These are phyloP conservation scores for Sporothrix pseudoabietina DNA, from an alignment of 2,329 filamentous ascomycete genomes.

Conservation along the genomic window DNA sequence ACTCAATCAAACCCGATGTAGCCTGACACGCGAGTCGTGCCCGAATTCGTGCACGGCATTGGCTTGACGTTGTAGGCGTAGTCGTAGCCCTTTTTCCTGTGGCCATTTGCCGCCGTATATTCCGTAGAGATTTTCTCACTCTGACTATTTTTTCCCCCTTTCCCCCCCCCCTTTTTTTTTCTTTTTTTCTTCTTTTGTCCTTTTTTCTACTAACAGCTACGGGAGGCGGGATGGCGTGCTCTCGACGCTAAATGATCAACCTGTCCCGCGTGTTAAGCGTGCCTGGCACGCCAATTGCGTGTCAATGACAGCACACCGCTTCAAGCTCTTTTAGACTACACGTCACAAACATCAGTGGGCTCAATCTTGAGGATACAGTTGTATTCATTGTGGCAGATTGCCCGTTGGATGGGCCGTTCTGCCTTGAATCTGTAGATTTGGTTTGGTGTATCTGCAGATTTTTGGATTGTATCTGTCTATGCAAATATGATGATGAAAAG, in stretches of 20 bases:
- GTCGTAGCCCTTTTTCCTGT: neutral
- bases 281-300: neutral
- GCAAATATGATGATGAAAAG: neutral
- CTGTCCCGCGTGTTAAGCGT: neutral
- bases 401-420: constrained; percentile 3
- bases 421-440: neutral
- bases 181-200: neutral
- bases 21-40: constrained; percentile 15
- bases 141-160: neutral
- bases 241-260: constrained; percentile 5
- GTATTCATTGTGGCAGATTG: neutral
- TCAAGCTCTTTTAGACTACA: neutral
- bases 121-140: neutral
- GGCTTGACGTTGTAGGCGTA: neutral
- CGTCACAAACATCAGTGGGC: too few relatives aligned
- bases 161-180: too few relatives aligned
- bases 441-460: constrained; percentile 3
- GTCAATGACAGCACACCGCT: neutral
- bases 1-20: neutral
- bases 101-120: neutral
- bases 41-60: neutral
- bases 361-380: too few relatives aligned
- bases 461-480: neutral
- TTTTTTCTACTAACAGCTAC: neutral
- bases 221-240: constrained; percentile 15